phyloP scores from a whole-genome alignment of 805 yeast genomes.

The Candida alai region DNA sequence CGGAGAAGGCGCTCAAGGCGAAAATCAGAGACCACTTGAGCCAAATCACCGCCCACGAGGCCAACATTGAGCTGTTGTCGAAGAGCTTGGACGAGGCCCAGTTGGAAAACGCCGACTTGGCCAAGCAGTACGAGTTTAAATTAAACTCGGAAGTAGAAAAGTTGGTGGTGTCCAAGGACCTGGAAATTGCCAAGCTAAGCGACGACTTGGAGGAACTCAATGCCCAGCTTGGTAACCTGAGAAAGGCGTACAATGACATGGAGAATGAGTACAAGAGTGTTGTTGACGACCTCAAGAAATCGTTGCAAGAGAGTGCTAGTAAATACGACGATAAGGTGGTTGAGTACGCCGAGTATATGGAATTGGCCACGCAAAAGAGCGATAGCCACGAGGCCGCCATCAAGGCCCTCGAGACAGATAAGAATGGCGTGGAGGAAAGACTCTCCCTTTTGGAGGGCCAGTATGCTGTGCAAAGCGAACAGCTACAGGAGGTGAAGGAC shows the following conservation, averaged over 20 bases:
- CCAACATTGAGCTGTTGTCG: constrained; percentile 1
- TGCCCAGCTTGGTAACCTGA: constrained; percentile 1
- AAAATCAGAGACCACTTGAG: constrained; percentile 2
- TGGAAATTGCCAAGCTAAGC: constrained; percentile 11
- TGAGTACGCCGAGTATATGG: neutral
- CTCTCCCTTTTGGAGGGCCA: neutral
- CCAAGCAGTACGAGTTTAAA: constrained; percentile 19
- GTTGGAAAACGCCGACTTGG: constrained; percentile 4
- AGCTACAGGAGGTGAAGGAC: neutral
- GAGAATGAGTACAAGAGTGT: constrained; percentile 1
- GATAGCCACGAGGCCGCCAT: neutral
- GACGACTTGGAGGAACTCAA: constrained; percentile 2
- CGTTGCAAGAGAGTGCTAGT: neutral
- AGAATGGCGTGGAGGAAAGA: neutral
- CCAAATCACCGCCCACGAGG: neutral
- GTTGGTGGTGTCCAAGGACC: constrained; percentile 20
- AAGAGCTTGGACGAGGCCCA: neutral
- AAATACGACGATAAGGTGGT: neutral
- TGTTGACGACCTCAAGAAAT: constrained; percentile 5
- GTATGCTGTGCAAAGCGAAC: neutral
- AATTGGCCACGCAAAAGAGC: neutral
- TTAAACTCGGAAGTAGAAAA: constrained; percentile 23
- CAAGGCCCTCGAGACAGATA: neutral
- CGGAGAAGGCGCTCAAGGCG: neutral
- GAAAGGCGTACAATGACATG: constrained; percentile 2